Conservation (phyloP, 2,329 filamentous ascomycete genomes). For the Fusarium falciforme region DNA sequence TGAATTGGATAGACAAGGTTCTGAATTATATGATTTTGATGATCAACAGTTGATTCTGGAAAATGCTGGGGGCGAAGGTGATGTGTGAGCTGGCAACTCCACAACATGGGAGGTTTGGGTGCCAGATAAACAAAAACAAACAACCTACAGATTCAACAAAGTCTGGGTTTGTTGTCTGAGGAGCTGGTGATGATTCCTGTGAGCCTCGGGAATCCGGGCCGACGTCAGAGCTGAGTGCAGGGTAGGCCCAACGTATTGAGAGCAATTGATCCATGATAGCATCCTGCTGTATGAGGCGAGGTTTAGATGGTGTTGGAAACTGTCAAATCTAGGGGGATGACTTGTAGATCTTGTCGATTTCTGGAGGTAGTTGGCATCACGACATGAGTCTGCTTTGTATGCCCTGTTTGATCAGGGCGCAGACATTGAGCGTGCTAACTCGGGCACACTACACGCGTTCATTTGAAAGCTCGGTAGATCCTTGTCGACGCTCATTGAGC, state of each 20-base stretch:
- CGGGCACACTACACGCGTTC: background rate
- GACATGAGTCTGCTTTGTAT: background rate
- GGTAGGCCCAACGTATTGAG: background rate
- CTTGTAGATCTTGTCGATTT: background rate
- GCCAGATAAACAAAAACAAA: background rate
- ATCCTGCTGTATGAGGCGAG: background rate
- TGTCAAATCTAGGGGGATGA: background rate
- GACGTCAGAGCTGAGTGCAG: background rate
- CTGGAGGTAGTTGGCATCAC: background rate
- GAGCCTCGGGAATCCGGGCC: background rate
- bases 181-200: background rate
- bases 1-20: conserved; percentile 28
- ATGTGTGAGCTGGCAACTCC: background rate
- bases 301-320: background rate
- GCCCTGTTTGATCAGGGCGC: background rate
- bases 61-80: background rate
- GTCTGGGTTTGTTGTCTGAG: background rate
- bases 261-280: background rate
- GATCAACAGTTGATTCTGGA: background rate
- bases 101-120: background rate
- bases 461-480: background rate
- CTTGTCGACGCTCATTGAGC: background rate
- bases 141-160: background rate
- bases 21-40: conserved; percentile 29
- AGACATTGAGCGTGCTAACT: background rate